Base-by-base conservation (phyloP, 2,329 filamentous ascomycete species). In the Epichloe brachyelytri region DNA sequence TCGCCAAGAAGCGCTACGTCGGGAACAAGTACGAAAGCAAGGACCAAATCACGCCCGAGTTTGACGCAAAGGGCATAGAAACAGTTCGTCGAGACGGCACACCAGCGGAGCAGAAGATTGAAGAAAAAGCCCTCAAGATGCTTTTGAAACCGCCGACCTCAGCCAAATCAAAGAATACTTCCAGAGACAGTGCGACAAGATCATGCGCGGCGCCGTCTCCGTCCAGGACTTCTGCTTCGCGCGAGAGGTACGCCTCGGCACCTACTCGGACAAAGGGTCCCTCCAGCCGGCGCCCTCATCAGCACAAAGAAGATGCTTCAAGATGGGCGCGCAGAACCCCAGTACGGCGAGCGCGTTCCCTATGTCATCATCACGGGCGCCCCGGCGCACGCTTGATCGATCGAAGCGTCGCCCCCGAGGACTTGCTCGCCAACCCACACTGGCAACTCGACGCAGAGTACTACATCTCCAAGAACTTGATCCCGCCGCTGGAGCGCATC, bases 21-120 rank as follows among this genome's bases (percentile, higher is more conserved):
- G 94, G 94, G 5, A 96, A 95, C 74, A 96, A 95, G 65, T 98
- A 94, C 69, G 93, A 98, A 63, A 79, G 75, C 57, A 79, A 78
- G 38, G 73, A 77, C 15, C 93, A 98, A 63, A 71, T 65, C 8
- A 80, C 83, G 57, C 91, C 93, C 0, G 86, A 95, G 1, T 97
- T 97, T 57, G 94, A 98, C 64, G 94, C 93, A 52, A 98, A 98
- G 67, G 93, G 94, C 33, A 98, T 97, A 56, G 94, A 98, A 71
- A 98, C 94, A 0, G 91, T 98, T 7, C 83, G 94, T 2, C 80
- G 93, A 46, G 93, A 98, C 64, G 93, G 93, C 39, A 97, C 90
- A 0, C 90, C 91, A 0, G 91, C 90, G 0, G 88, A 95, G 67
- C 91, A 97, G 64, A 96, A 93, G 71, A 94, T 98, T 45, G 88